Base-by-base conservation (phyloP, 2,329 filamentous ascomycete species). In the Dothidotthia symphoricarpi region DNA sequence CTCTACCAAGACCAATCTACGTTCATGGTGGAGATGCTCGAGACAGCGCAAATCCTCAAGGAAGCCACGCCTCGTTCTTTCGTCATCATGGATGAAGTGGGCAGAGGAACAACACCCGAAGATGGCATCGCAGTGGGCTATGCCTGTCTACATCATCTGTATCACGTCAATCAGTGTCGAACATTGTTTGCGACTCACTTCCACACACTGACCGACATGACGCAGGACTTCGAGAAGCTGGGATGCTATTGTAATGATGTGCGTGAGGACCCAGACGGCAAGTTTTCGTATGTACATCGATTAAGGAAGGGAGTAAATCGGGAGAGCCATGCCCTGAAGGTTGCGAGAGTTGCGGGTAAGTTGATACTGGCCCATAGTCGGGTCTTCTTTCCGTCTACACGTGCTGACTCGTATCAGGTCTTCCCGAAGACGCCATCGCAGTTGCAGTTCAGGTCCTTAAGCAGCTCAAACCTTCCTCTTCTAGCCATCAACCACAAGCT, bases 21-120 rank as follows among this genome's bases (percentile, higher is more conserved):
- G 0, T 98, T 98, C 68, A 97, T 98, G 93, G 88, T 97, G 1
- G 93, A 98, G 70, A 98, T 98, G 93, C 77, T 96, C 2, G 93
- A 98, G 69, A 95, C 93, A 14, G 90, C 91, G 2, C 78, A 85
- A 16, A 98, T 98, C 36, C 76, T 98, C 35, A 86, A 85, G 44
- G 77, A 86, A 51, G 91, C 93, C 0, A 97, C 91, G 1, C 70
- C 82, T 1, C 78, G 84, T 16, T 93, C 86, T 0, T 94, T 98
- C 56, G 91, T 76, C 44, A 91, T 98, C 65, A 97, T 98, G 91
- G 93, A 98, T 65, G 93, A 98, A 72, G 87, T 98, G 25, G 93
- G 93, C 1, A 78, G 93, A 31, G 93, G 93, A 7, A 98, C 94
- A 0, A 95, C 93, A 14, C 89, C 91, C 0, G 85, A 91, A 57